Evolutionary conservation across 1,284 basidiomycete genomes (phyloP).

Genomic region (Trichosporon sp.): DNA sequence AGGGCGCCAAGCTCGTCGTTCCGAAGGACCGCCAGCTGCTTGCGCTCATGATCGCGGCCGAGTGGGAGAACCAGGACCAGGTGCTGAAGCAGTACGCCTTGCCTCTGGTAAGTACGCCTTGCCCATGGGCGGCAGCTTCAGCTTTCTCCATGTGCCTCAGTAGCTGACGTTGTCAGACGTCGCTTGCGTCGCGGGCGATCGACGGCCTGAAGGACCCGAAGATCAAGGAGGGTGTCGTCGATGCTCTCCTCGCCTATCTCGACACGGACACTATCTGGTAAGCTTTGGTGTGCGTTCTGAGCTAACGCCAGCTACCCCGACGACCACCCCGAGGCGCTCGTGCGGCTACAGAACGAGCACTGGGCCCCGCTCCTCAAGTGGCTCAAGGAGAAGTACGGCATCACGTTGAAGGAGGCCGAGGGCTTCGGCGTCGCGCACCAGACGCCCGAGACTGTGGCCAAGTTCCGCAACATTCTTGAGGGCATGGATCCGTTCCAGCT

Average conservation of each 20-base stretch:
- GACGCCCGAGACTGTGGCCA: slow-evolving; percentile 59
- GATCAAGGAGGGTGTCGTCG: slow-evolving; percentile 61
- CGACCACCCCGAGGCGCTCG: slow-evolving; percentile 67
- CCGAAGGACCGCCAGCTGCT: slow-evolving; percentile 66
- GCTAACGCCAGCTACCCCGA: slow-evolving; percentile 65
- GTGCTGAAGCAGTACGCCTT: slow-evolving; percentile 84
- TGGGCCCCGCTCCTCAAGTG: slow-evolving; percentile 87
- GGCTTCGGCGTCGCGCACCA: slow-evolving; percentile 67
- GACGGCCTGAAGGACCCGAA: slow-evolving; percentile 64
- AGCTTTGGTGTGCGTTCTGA: slow-evolving; percentile 16
- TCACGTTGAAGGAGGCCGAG: slow-evolving; percentile 62
- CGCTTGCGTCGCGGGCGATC: slow-evolving; percentile 78
- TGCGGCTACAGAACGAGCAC: slow-evolving; percentile 71
- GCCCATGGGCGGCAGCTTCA: no score
- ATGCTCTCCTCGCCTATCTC: slow-evolving; percentile 75
- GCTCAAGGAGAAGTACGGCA: slow-evolving; percentile 61
- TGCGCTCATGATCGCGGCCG: slow-evolving; percentile 80
- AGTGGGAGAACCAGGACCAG: slow-evolving; percentile 91
- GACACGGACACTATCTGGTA: slow-evolving; percentile 95
- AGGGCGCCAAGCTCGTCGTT: slow-evolving; percentile 65
- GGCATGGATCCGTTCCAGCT: slow-evolving; percentile 74
- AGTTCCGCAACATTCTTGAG: slow-evolving; percentile 57
- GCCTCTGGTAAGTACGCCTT: slow-evolving; percentile 79
- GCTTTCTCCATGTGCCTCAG: background rate
- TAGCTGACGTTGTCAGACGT: slow-evolving; percentile 58